Evolutionary conservation across 177 flowering plant genomes (phyloP), one percentile per base, ranked within the genome.

Genomic region (Vitis hybrid): DNA sequence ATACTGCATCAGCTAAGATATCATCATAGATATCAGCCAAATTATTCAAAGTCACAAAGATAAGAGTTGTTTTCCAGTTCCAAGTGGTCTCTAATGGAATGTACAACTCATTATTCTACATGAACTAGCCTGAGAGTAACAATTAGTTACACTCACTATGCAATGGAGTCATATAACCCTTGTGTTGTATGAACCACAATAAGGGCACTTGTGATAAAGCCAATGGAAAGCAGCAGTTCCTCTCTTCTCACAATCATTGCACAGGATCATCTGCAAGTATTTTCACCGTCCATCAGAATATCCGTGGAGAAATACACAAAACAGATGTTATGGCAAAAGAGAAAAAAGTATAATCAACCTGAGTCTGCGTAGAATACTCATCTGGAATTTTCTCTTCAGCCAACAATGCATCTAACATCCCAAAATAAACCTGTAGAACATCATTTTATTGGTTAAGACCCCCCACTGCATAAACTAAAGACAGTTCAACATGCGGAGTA

Each of bases 241-340:
- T 81, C 70, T 84, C 87, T 89, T 89, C 84, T 82, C 93, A 64
- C 98, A 93, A 56, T 93, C 98, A 71, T 91, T 89, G 81, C 98
- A 93, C 49, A 90, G 63, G 78, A 93, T 89, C 56, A 66, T 83
- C 98, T 93, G 91, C 51, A 74, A 64, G 60, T 39, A 18, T 18
- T 65, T 59, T 1, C 34, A 51, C 17, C 55, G 10, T 39, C 62
- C 66, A 57, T 65, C 56, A 64, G 52, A 50, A 51, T 48, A 54
- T 4, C 17, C 21, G 18, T 52, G 18, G 18, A 21, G 50, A 34
- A 58, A 57, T 30, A n/a, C 4, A 3, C 32, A 55, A 18, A 14
- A 18, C 15, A 18, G 6, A 30, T 64, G 18, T 9, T 14, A 34
- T 8, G n/a, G 23, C 1, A 10, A 6, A 17, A 52, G 13, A 23